Evolutionary conservation across 2,329 filamentous ascomycete species (phyloP).

Genomic region (Diaporthe sp.): DNA sequence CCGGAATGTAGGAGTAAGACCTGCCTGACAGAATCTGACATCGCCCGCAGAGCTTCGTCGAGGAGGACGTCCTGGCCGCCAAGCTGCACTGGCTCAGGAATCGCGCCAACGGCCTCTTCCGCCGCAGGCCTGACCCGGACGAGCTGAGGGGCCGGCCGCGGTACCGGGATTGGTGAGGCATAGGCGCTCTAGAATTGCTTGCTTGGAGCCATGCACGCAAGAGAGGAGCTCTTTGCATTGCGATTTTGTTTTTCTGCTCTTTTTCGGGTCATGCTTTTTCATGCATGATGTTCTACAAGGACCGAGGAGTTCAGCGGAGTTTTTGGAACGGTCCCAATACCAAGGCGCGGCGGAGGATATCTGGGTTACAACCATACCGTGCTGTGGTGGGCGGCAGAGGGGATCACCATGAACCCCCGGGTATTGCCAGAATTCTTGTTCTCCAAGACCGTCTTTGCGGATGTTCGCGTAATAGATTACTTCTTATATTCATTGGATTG

Average conservation of each 20-base stretch:
- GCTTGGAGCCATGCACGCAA: not conserved
- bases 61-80: constrained; percentile 33
- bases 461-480: too few species aligned
- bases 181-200: not conserved
- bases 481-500: too few species aligned
- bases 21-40: too few species aligned
- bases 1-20: too few species aligned
- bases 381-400: too few species aligned
- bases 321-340: not conserved
- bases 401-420: too few species aligned
- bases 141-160: constrained; percentile 32
- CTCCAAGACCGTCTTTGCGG: too few species aligned
- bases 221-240: not conserved
- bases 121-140: constrained; percentile 19
- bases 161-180: constrained; percentile 35
- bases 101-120: constrained; percentile 37
- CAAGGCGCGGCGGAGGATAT: not conserved
- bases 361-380: too few species aligned
- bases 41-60: constrained; percentile 7
- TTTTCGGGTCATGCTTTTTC: too few species aligned
- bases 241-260: not conserved
- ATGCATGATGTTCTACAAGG: not conserved
- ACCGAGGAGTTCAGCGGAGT: not conserved
- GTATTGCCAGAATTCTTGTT: too few species aligned
- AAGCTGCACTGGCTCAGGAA: constrained; percentile 36